Base-by-base conservation (phyloP, 306 rosid species). In the Vigna unguiculata region DNA sequence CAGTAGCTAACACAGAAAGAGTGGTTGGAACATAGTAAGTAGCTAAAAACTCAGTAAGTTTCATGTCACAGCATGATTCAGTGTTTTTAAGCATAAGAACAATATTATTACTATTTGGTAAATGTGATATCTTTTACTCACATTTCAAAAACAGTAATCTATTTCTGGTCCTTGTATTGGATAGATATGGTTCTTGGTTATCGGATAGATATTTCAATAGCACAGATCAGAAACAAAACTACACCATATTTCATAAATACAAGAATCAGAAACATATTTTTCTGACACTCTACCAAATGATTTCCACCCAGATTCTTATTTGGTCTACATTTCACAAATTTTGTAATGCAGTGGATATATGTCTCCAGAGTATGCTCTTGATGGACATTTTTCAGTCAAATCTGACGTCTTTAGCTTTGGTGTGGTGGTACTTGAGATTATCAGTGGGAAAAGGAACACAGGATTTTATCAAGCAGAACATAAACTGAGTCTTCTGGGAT, bases 11-110 rank as follows among this genome's bases (percentile, higher is more conserved):
- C 76, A 92, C 97, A 41, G 85, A 77, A 4, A 89, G 91, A 81
- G 93, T 91, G 54, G 97, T 91, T 28, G 97, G 97, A 67, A 91
- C 97, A 14, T 91, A 91, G 97, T 91, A 66, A 87, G 97, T 84
- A 6, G 9, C 40, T 34, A 34, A 34, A 91, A 34, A 91, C 97
- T n/a, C 87, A 91, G 97, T 91, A 66, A 87, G 97, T 84, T 74
- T 25, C 36, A 34, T 74, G 12, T 8, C 22, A 60, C 57, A 45
- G 61, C 69, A 75, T 64, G 28, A n/a, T 17, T 52, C 53, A 64
- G 41, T 84, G 17, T 30, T 15, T 51, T 68, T 2, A 30, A 43
- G 36, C 43, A 9, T 38, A 8, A 38, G 2, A 9, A 3, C 11
- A 7, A 2, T 9, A 38, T 38, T 38, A 38, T 9, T 38, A 7